Base-by-base conservation (phyloP, 192 early-diverging fungal species). In the Lobosporangium transversale region DNA sequence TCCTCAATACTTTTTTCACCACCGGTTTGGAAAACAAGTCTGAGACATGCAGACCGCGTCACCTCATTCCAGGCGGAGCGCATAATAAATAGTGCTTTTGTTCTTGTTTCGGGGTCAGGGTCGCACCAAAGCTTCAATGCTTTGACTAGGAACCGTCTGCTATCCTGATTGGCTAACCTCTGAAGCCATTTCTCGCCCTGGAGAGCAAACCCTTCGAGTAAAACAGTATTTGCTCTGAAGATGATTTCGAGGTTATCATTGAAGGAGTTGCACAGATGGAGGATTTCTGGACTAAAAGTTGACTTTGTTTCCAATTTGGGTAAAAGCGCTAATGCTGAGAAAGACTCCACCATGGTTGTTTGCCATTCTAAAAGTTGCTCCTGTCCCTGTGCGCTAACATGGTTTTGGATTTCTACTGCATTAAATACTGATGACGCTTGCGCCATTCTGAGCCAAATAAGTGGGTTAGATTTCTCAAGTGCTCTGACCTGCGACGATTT, bases 1-100 rank as follows among this genome's bases (percentile, higher is more conserved):
- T 75, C 71, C 29, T 61, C 62, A 15, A 75, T 75, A 33, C 51
- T 61, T 36, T 45, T 45, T 26, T 75, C 63, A 5, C 71, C 71
- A 18, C 71, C 71, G 31, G 49, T 12, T 23, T 66, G 47, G 29
- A 61, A 75, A 9, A 63, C 63, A 30, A 44, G 63, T 10, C 71
- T 48, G 1, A 75, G n/a, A 45, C 71, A 75, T 5, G 62, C 49
- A 4, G 56, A 44, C 1, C 71, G 53, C 9, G 63, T 55, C 10
- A 61, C 63, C 21, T 75, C 71, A 24, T 75, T 30, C 62, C 62
- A 66, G 20, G 40, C 63, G 2, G 53, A 55, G 3, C 57, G 56
- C 71, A 75, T 66, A 20, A 75, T 56, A 21, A 50, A 66, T 3
- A 75, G 45, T 0, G 71, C 71, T 17, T 75, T 62, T 3, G 58